phyloP scores from a whole-genome alignment of 768 basidiomycete species.

The Paxillus ammoniavirescens region DNA sequence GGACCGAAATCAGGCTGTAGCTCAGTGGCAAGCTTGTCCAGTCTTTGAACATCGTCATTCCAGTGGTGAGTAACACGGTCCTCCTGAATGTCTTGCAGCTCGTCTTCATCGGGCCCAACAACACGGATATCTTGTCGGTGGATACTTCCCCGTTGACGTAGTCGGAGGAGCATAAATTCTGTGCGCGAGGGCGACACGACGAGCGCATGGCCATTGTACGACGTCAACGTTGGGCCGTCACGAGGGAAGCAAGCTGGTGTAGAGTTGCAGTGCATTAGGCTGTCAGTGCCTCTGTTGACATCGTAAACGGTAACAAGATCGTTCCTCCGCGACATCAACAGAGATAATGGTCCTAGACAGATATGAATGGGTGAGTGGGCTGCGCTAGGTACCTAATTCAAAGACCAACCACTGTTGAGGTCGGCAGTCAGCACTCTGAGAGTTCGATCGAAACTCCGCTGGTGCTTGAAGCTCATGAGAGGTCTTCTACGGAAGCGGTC shows the following conservation, averaged over 20 bases:
- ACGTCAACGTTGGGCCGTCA: conserved; percentile 19
- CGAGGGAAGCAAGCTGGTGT: conserved; percentile 41
- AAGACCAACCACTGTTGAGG: conserved; percentile 31
- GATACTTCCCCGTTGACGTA: conserved; percentile 49
- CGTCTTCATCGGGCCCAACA: conserved; percentile 11
- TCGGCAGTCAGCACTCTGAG: conserved; percentile 43
- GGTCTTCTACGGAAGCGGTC: conserved; percentile 55
- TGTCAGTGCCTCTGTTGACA: conserved; percentile 40
- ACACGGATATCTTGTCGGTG: conserved; percentile 40
- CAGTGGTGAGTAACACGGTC: conserved; percentile 29
- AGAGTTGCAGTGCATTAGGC: conserved; percentile 43
- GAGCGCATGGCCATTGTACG: conserved; percentile 33
- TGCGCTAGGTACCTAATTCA: neutral
- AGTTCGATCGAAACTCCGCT: conserved; percentile 57
- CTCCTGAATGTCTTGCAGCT: neutral
- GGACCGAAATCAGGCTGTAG: conserved; percentile 40
- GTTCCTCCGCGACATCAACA: conserved; percentile 61
- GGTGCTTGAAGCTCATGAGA: conserved; percentile 60
- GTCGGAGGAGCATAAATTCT: conserved; percentile 40
- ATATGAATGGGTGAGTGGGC: neutral
- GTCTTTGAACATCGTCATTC: conserved; percentile 38
- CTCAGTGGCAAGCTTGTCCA: conserved; percentile 30
- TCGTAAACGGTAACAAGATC: conserved; percentile 64
- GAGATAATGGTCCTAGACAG: conserved; percentile 45
- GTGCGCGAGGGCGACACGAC: conserved; percentile 28